Conservation (phyloP, 169 alveolate genomes). For the Blepharisma undulans region DNA sequence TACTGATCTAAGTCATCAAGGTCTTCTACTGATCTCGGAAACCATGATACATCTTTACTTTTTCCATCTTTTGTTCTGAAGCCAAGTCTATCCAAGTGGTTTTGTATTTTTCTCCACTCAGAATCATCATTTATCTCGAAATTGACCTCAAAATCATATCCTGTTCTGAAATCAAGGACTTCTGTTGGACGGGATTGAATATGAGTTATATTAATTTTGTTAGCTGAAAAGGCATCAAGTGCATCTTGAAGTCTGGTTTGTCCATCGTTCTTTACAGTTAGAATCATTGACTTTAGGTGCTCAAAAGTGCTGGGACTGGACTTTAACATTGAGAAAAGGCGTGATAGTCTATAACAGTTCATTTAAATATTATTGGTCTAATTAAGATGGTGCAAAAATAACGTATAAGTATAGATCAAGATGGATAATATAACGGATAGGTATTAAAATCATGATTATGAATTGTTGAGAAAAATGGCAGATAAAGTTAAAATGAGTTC, state of each 20-base stretch:
- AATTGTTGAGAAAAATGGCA: too few species aligned
- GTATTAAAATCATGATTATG: too few species aligned
- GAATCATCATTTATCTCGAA: constrained; percentile 40
- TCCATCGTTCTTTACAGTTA: background rate
- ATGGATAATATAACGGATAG: too few species aligned
- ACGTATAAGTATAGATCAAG: too few species aligned
- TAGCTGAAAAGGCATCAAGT: background rate
- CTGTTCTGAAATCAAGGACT: background rate
- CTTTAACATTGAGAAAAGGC: too few species aligned
- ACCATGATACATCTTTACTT: constrained; percentile 53
- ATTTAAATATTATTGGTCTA: too few species aligned
- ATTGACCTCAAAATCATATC: constrained; percentile 29
- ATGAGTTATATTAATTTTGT: constrained; percentile 28
- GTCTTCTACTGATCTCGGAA: constrained; percentile 49
- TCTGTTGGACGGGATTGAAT: constrained; percentile 33
- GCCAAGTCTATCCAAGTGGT: constrained; percentile 8
- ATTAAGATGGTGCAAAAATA: too few species aligned
- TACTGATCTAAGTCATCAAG: constrained; percentile 42
- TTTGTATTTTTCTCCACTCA: background rate
- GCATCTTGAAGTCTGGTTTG: constrained; percentile 36
- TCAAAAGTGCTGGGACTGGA: too few species aligned
- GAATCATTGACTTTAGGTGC: background rate
- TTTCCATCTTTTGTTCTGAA: background rate
- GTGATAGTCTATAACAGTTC: too few species aligned
- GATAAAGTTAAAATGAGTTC: too few species aligned